A percentile compares a stretch with the other conserved stretches of the same genome.
Conservation (phyloP, 176 grass and related monocot genomes). For the Phoenix roebelenii region DNA sequence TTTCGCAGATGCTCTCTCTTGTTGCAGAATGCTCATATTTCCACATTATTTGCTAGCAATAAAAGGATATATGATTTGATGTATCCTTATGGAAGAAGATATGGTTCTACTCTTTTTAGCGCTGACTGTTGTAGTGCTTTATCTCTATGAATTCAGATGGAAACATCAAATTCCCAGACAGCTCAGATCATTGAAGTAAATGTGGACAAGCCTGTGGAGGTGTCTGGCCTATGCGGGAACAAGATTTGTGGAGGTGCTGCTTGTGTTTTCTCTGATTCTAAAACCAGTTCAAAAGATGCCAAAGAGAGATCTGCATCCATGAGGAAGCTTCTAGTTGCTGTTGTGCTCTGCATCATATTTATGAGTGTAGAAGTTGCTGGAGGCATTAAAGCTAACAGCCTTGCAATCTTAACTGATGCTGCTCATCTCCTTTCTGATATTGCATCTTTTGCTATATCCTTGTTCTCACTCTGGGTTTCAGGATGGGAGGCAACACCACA, state of each 20-base stretch:
- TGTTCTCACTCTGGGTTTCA: conserved; percentile 12
- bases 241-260: conserved; percentile 5
- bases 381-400: conserved; percentile 10
- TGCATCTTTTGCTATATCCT: conserved; percentile 15
- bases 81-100: too few species aligned
- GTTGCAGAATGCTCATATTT: too few species aligned
- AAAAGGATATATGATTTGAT: too few species aligned
- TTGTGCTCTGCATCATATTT: conserved; percentile 10
- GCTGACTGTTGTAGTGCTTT: too few species aligned
- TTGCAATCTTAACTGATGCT: conserved; percentile 18
- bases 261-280: conserved; percentile 14
- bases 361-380: conserved; percentile 8
- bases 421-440: conserved; percentile 17
- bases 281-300: conserved; percentile 5
- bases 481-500: conserved; percentile 16
- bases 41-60: too few species aligned
- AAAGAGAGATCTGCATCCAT: conserved; percentile 9
- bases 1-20: too few species aligned
- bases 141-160: neutral
- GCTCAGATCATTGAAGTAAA: conserved; percentile 12
- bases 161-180: neutral
- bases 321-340: conserved; percentile 12
- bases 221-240: neutral
- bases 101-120: too few species aligned
- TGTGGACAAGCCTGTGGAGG: neutral